These are phyloP conservation scores for Tylopilus rubrobrunneus DNA, from an alignment of 768 basidiomycete species.

Conservation along the genomic window DNA sequence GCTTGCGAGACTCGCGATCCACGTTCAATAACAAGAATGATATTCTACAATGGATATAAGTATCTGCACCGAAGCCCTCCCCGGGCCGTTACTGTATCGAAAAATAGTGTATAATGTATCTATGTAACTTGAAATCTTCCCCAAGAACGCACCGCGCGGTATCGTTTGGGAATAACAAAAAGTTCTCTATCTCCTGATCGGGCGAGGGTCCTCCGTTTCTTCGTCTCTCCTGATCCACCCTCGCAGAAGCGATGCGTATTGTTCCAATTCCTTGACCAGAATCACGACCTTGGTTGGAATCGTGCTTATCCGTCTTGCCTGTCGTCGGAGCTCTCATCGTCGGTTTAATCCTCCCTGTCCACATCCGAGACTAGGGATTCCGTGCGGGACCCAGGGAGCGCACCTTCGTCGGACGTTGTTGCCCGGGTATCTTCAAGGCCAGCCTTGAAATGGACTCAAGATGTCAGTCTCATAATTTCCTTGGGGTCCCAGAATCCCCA, in stretches of 20 bases:
- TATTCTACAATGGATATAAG: slow-evolving; percentile 5
- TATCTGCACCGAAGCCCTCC: slow-evolving; percentile 7
- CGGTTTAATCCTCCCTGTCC: slow-evolving; percentile 17
- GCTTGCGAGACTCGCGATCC: slow-evolving; percentile 26
- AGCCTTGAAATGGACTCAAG: slow-evolving; percentile 58
- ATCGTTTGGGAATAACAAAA: neutral
- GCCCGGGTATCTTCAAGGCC: slow-evolving; percentile 31
- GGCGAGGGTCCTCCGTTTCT: slow-evolving; percentile 12
- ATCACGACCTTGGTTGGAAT: slow-evolving; percentile 31
- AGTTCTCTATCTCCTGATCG: slow-evolving; percentile 9
- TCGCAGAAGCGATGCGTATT: slow-evolving; percentile 57
- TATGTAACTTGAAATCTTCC: neutral
- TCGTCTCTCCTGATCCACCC: slow-evolving; percentile 47
- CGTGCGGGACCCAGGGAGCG: neutral
- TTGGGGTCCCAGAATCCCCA: slow-evolving; percentile 69
- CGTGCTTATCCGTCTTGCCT: neutral
- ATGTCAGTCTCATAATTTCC: slow-evolving; percentile 61
- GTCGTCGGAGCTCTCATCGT: slow-evolving; percentile 8
- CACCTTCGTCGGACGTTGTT: slow-evolving; percentile 5
- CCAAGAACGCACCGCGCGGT: slow-evolving; percentile 9
- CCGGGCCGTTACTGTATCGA: slow-evolving; percentile 17
- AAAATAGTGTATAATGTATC: slow-evolving; percentile 27
- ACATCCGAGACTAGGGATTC: slow-evolving; percentile 10
- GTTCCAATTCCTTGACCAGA: slow-evolving; percentile 51
- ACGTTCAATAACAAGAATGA: slow-evolving; percentile 6